Percentiles rank a stretch among this genome's conserved stretches.
Conservation (phyloP, 176 grass and related monocot genomes). For the Oryza coarctata region DNA sequence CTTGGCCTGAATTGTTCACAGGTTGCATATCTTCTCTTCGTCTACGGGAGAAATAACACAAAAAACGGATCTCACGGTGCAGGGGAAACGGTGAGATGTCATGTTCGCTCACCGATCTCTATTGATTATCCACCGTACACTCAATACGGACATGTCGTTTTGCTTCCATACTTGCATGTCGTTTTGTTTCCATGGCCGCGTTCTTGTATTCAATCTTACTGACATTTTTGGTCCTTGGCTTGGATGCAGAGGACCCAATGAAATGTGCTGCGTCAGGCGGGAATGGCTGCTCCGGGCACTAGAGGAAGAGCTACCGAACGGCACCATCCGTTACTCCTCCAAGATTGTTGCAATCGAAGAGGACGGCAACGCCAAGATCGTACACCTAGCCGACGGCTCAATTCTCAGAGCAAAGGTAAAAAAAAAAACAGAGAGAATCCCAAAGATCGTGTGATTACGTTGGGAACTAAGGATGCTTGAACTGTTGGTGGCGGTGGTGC, state of each 20-base stretch:
- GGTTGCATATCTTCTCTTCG: slow-evolving; percentile 23
- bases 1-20: background rate
- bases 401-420: slow-evolving; percentile 64
- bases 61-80: background rate
- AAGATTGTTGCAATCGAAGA: slow-evolving; percentile 66
- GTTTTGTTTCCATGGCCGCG: no score
- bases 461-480: no score
- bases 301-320: slow-evolving; percentile 51
- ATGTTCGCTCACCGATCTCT: background rate
- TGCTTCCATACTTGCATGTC: no score
- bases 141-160: no score
- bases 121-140: no score
- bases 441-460: no score
- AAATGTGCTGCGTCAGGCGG: slow-evolving; percentile 55
- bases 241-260: slow-evolving; percentile 36
- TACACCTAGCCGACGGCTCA: slow-evolving; percentile 64
- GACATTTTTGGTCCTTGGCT: background rate
- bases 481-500: background rate
- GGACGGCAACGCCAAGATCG: slow-evolving; percentile 39
- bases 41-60: background rate
- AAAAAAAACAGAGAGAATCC: background rate
- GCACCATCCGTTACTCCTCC: slow-evolving; percentile 73
- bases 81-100: background rate
- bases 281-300: slow-evolving; percentile 54
- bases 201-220: no score